Evolutionary conservation across 345 rosid species (phyloP), one percentile per base, ranked within the genome.

Genomic region (Psidium guajava): DNA sequence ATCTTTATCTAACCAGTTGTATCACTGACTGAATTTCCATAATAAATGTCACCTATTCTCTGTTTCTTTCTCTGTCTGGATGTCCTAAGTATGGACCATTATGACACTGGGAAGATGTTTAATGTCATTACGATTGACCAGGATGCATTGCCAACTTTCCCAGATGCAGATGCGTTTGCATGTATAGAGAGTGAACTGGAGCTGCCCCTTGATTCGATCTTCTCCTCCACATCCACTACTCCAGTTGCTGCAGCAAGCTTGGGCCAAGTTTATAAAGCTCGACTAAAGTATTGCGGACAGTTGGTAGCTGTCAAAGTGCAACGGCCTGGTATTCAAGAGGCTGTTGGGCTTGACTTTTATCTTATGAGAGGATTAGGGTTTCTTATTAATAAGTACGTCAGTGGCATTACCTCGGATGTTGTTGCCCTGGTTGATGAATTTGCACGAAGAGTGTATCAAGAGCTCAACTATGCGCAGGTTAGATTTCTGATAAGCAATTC

Each of bases 241-340:
- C 99, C 99, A 12, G 90, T 94, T 86, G 98, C 99, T 3, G 99
- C 99, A 28, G 98, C 99, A 81, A 97, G 99, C 90, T 90, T 96
- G 57, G 99, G 99, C 85, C 99, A 96, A 88, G 99, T 97, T 80
- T 97, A 97, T 88, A 97, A 97, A 90, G 99, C 99, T 85, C 94
- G 88, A 80, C 93, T 97, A 54, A 93, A 89, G 86, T 89, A 92
- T 82, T 93, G 96, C 15, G 95, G 95, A 52, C 96, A 93, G 84
- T 87, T 89, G 61, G 98, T 96, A 83, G 99, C 98, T 73, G 98
- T 96, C 32, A 96, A 97, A 92, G 98, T 96, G 86, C 99, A 97
- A 87, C 93, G 98, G 84, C 98, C 98, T 53, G 95, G 97, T 54
- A 96, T 96, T 61, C 97, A 94, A 89, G 95, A 97, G 91, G 92